Evolutionary conservation across 2,329 filamentous ascomycete species (phyloP).

Genomic region (Colletotrichum graminicola): DNA sequence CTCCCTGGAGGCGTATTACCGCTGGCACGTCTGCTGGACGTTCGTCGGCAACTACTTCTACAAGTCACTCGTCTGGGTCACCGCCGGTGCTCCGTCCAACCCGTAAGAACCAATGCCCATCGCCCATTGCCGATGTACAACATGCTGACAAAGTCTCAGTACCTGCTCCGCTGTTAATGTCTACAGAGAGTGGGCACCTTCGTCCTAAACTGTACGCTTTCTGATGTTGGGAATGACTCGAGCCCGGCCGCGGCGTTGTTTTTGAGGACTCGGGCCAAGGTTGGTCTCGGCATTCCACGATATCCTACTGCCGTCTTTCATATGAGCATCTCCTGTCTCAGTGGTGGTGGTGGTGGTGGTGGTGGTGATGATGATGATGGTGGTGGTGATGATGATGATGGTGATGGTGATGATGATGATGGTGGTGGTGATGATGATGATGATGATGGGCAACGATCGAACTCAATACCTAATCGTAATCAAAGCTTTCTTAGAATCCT

Average conservation of each 20-base stretch:
- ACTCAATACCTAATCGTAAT: constrained; percentile 18
- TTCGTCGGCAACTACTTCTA: constrained; percentile 42
- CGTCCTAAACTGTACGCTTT: not conserved
- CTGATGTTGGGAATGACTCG: not conserved
- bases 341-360: not conserved
- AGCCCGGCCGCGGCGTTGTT: rapidly evolving
- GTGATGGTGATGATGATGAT: not conserved
- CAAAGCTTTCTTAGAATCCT: not conserved
- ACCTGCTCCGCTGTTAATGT: constrained; percentile 31
- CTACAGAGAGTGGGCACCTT: constrained; percentile 22
- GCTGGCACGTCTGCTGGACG: constrained; percentile 38
- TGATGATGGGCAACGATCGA: not conserved
- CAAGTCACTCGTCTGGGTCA: constrained; percentile 38
- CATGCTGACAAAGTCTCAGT: not conserved
- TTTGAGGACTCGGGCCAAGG: not conserved
- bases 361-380: not conserved
- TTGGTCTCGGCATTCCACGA: not conserved
- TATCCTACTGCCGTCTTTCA: not conserved
- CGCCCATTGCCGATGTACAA: not conserved
- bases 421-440: not conserved
- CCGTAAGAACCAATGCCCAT: not conserved
- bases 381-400: not conserved
- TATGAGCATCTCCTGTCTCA: not conserved
- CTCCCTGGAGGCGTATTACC: constrained; percentile 22
- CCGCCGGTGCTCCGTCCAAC: constrained; percentile 28